phyloP scores from a whole-genome alignment of 306 rosid genomes.

The Prunus fruticosa region DNA sequence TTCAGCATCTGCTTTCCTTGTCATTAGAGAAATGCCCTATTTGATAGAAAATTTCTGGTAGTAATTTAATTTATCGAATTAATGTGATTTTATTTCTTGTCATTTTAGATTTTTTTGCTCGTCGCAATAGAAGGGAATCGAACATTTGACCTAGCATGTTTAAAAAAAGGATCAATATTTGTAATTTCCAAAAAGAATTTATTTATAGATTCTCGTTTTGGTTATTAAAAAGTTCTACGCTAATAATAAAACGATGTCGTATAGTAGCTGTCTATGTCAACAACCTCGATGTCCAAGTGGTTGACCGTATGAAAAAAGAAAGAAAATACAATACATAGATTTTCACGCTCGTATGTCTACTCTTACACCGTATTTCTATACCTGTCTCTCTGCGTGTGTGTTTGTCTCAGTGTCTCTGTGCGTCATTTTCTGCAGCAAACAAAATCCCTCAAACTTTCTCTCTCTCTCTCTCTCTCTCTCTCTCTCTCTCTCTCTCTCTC shows the following conservation, averaged over 20 bases:
- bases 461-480: slow-evolving; percentile 9
- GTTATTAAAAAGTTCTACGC: neutral
- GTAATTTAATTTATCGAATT: neutral
- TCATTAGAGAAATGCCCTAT: neutral
- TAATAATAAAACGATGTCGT: neutral
- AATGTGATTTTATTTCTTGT: too few relatives aligned
- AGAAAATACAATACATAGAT: neutral
- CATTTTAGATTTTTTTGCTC: too few relatives aligned
- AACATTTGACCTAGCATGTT: too few relatives aligned
- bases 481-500: neutral
- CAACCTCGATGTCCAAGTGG: neutral
- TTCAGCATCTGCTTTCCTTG: neutral
- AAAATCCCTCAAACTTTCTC: slow-evolving; percentile 14
- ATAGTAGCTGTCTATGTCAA: neutral
- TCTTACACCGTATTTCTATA: neutral
- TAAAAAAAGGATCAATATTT: neutral
- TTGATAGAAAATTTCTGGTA: neutral
- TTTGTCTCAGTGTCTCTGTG: neutral
- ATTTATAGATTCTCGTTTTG: neutral
- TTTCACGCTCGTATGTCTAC: neutral
- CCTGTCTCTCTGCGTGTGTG: neutral
- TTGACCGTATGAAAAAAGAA: neutral
- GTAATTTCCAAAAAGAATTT: neutral
- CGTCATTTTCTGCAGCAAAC: slow-evolving; percentile 39
- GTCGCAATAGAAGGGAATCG: too few relatives aligned